Conservation (phyloP, 2,329 filamentous ascomycete species). For the Pleoardoris graminearum region DNA sequence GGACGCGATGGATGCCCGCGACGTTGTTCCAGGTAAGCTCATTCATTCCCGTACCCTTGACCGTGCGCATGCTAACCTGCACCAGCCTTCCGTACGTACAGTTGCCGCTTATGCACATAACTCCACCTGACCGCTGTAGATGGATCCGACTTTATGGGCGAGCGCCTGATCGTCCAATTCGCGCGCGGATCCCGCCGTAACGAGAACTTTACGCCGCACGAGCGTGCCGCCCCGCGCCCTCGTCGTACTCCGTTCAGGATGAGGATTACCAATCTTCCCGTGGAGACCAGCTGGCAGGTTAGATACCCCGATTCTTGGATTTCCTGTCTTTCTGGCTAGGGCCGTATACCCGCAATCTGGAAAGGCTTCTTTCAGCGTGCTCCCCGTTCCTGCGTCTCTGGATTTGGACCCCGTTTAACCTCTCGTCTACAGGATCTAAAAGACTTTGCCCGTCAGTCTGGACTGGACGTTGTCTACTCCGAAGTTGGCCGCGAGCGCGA, state of each 20-base stretch:
- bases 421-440: constrained; percentile 91
- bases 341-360: constrained; percentile 46
- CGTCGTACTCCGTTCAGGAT: constrained; percentile 94
- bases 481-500: constrained; percentile 92
- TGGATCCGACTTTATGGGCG: constrained; percentile 97
- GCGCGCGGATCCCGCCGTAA: constrained; percentile 82
- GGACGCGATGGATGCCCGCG: constrained; percentile 95
- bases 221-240: constrained; percentile 74
- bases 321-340: constrained; percentile 41
- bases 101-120: constrained; percentile 1
- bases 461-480: constrained; percentile 96
- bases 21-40: constrained; percentile 90
- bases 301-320: constrained; percentile 65
- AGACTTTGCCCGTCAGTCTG: constrained; percentile 97
- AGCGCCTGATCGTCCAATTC: constrained; percentile 97
- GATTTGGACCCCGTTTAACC: constrained; percentile 70
- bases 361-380: constrained; percentile 41
- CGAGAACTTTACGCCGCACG: constrained; percentile 64
- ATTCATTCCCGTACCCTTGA: constrained; percentile 1
- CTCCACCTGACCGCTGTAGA: constrained; percentile 58
- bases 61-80: constrained; percentile 27
- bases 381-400: constrained; percentile 36
- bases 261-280: constrained; percentile 95
- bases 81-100: constrained; percentile 60
- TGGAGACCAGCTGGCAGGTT: constrained; percentile 99